phyloP scores from a whole-genome alignment of 495 filamentous ascomycete species.

The Niebla homalea region DNA sequence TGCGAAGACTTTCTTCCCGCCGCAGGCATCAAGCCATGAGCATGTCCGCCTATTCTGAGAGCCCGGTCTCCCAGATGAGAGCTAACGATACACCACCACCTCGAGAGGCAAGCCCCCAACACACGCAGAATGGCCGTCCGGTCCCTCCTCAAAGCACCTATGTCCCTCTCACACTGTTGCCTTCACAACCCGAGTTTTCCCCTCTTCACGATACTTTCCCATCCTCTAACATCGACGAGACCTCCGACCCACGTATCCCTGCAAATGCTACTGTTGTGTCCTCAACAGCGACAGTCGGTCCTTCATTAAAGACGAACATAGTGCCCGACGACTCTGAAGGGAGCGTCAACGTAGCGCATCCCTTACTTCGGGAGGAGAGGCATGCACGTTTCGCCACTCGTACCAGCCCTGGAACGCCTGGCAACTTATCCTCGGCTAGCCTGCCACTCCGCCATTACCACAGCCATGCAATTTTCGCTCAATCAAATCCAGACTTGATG shows the following conservation, averaged over 20 bases:
- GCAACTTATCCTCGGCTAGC: not conserved
- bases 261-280: slow-evolving; percentile 1
- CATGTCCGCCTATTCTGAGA: slow-evolving; percentile 15
- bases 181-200: slow-evolving; percentile 11
- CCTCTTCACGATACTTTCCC: slow-evolving; percentile 11
- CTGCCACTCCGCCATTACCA: slow-evolving; percentile 17
- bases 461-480: slow-evolving; percentile 12
- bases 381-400: slow-evolving; percentile 14
- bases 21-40: slow-evolving; percentile 10
- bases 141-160: slow-evolving; percentile 9
- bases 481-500: slow-evolving; percentile 11
- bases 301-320: slow-evolving; percentile 1
- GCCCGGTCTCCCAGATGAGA: slow-evolving; percentile 9
- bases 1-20: slow-evolving; percentile 11
- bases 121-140: not conserved
- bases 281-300: not conserved
- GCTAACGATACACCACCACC: not conserved
- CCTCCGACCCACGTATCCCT: not conserved
- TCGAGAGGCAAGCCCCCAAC: not conserved
- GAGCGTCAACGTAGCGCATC: slow-evolving; percentile 12
- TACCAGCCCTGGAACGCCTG: not conserved
- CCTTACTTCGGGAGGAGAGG: slow-evolving; percentile 14
- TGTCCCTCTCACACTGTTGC: slow-evolving; percentile 10
- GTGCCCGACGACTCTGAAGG: slow-evolving; percentile 10
- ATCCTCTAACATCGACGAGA: not conserved